Base-by-base conservation (phyloP, 257 asterid species). In the Voacanga thouarsii region DNA sequence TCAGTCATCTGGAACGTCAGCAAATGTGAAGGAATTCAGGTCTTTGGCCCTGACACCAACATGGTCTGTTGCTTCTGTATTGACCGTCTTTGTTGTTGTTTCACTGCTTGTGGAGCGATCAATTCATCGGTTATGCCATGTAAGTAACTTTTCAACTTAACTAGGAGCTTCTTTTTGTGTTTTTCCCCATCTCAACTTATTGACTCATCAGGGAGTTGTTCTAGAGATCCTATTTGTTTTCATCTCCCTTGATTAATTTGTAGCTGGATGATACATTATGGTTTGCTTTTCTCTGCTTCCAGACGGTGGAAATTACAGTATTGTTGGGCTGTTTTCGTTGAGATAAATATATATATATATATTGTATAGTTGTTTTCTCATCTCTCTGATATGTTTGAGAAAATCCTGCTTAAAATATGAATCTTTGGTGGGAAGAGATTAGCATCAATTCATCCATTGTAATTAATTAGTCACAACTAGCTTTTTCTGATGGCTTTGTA, bases 71-170 rank as follows among this genome's bases (percentile, higher is more conserved):
- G 98, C 98, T 75, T 75, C 96, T 74, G 98, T 95, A 0, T 82
- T 95, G 83, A 95, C 99, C 30, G 57, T 93, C 1, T 95, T 93
- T 81, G 97, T 95, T 55, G 98, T 88, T 4, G 98, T 95, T 84
- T 95, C 99, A 18, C 86, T 95, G 84, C 94, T 95, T 10, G 97
- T 95, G 79, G 99, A 95, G 80, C 94, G 99, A 53, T 91, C 98
- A 28, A 93, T 95, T 81, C 99, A 95, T 80, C 91, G 91, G 28
- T 83, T 95, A 83, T 87, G 97, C 59, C 82, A 80, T 86, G 99
- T 95, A 81, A 88, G 99, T 86, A 14, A 3, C 71, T 64, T 37
- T 76, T 47, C 71, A 56, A 12, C 7, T 57, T 6, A 11, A 7
- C 18, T 10, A 74, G 23, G 23, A 24, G 30, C 57, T 65, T 43